A percentile compares a stretch with the other conserved stretches of the same genome.
phyloP scores from a whole-genome alignment of 495 filamentous ascomycete species.

The Aspergillus heteromorphus region DNA sequence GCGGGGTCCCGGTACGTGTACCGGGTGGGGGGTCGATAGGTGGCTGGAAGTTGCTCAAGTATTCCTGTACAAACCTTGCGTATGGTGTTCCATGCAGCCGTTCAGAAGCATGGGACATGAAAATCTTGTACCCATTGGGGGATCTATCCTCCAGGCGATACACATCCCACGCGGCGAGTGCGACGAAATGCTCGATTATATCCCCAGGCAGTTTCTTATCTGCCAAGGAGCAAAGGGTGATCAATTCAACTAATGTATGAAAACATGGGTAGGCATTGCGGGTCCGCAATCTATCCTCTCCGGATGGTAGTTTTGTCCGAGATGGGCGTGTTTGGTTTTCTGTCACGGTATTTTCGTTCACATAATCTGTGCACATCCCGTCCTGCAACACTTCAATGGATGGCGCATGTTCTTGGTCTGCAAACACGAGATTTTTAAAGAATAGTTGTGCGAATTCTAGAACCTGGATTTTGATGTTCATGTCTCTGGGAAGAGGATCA shows the following conservation, averaged over 20 bases:
- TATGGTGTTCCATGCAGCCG: not conserved
- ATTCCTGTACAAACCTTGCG: not conserved
- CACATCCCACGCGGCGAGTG: constrained; percentile 47
- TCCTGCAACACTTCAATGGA: not conserved
- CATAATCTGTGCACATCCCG: not conserved
- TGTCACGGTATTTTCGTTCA: not conserved
- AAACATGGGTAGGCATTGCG: not conserved
- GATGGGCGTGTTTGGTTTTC: not conserved
- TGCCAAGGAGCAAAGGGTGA: constrained; percentile 40
- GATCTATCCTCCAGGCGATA: constrained; percentile 20
- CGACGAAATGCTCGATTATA: constrained; percentile 42
- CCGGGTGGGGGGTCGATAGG: constrained; percentile 4
- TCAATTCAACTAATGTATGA: constrained; percentile 41
- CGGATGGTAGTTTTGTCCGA: not conserved
- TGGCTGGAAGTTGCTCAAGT: constrained; percentile 12
- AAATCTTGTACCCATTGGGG: constrained; percentile 8
- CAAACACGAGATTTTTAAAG: not conserved
- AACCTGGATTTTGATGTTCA: constrained; percentile 25
- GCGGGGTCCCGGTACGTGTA: constrained; percentile 3
- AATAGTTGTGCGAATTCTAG: constrained; percentile 13
- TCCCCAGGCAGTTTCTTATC: constrained; percentile 27
- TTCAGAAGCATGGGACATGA: not conserved
- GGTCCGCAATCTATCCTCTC: not conserved
- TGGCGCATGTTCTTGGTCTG: not conserved
- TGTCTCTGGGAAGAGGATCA: constrained; percentile 15